Conservation (phyloP, 495 filamentous ascomycete genomes). For the Talaromyces wortmannii region DNA sequence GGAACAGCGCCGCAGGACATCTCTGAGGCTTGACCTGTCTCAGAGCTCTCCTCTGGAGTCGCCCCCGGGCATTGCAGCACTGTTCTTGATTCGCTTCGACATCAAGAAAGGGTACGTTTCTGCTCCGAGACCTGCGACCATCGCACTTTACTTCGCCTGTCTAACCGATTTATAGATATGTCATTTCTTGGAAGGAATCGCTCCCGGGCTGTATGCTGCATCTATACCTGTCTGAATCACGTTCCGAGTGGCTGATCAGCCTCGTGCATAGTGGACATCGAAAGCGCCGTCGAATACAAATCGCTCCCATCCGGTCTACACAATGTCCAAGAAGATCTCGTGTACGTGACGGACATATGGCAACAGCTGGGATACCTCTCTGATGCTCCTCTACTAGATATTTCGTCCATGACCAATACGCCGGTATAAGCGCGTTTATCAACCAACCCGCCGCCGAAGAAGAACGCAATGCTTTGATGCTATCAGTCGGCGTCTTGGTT, state of each 20-base stretch:
- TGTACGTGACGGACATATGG: slow-evolving; percentile 40
- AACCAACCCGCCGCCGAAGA: slow-evolving; percentile 71
- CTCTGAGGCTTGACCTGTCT: slow-evolving; percentile 27
- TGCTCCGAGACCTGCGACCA: not conserved
- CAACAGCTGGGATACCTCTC: not conserved
- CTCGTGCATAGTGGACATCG: slow-evolving; percentile 59
- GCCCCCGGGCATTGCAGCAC: slow-evolving; percentile 66
- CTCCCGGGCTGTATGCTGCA: slow-evolving; percentile 46
- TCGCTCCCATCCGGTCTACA: slow-evolving; percentile 89
- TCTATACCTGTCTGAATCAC: slow-evolving; percentile 11
- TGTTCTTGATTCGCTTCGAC: slow-evolving; percentile 83
- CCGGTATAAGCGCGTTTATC: slow-evolving; percentile 87
- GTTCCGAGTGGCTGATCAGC: slow-evolving; percentile 13
- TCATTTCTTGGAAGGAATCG: slow-evolving; percentile 78
- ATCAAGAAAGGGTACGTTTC: slow-evolving; percentile 66
- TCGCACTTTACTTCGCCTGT: not conserved
- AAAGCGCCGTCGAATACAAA: slow-evolving; percentile 91
- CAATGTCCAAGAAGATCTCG: slow-evolving; percentile 77
- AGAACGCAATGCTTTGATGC: slow-evolving; percentile 84
- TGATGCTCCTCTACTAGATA: slow-evolving; percentile 43
- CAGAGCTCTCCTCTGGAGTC: slow-evolving; percentile 27
- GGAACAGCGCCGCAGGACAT: slow-evolving; percentile 20
- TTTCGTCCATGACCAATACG: slow-evolving; percentile 80
- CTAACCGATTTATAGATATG: slow-evolving; percentile 45
- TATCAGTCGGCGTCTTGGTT: slow-evolving; percentile 84